phyloP scores from a whole-genome alignment of 352 stramenopile genomes.

The Phytophthora europaea region DNA sequence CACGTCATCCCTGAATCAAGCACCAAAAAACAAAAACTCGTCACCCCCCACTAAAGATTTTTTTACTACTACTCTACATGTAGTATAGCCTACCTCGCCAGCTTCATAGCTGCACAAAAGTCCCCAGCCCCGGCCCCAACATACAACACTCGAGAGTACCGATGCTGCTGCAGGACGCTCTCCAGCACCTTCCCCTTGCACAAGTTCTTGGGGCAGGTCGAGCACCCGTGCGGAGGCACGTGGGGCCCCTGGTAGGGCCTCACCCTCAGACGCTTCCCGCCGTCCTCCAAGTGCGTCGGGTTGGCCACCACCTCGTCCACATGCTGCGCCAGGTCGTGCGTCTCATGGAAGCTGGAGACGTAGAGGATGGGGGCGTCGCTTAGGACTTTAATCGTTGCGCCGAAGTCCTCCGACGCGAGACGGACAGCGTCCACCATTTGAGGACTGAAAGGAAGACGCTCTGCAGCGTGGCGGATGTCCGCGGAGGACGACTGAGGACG shows the following conservation, averaged over 20 bases:
- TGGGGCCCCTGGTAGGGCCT: slow-evolving; percentile 43
- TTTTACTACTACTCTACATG: too few species aligned
- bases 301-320: slow-evolving; percentile 56
- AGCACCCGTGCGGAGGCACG: slow-evolving; percentile 52
- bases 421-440: slow-evolving; percentile 61
- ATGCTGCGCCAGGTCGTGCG: slow-evolving; percentile 33
- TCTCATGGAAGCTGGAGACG: slow-evolving; percentile 56
- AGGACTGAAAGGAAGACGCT: slow-evolving; percentile 42
- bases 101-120: slow-evolving; percentile 54
- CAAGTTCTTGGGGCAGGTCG: slow-evolving; percentile 59
- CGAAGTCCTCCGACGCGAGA: slow-evolving; percentile 41
- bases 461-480: slow-evolving; percentile 37
- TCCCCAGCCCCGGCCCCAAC: slow-evolving; percentile 61
- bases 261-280: slow-evolving; percentile 40
- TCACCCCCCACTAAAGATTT: background rate
- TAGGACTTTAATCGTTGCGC: slow-evolving; percentile 50
- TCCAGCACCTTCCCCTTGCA: slow-evolving; percentile 73
- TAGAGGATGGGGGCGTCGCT: slow-evolving; percentile 62
- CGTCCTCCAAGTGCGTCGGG: slow-evolving; percentile 35
- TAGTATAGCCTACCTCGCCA: slow-evolving; percentile 40
- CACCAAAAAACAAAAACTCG: background rate
- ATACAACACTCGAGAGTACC: slow-evolving; percentile 60
- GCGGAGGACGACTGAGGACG: slow-evolving; percentile 31
- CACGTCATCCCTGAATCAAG: slow-evolving; percentile 25
- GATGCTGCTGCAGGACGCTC: slow-evolving; percentile 35